Evolutionary conservation across 192 early-diverging fungal species (phyloP), one percentile per base, ranked within the genome.

Genomic region (Coemansia sp.): DNA sequence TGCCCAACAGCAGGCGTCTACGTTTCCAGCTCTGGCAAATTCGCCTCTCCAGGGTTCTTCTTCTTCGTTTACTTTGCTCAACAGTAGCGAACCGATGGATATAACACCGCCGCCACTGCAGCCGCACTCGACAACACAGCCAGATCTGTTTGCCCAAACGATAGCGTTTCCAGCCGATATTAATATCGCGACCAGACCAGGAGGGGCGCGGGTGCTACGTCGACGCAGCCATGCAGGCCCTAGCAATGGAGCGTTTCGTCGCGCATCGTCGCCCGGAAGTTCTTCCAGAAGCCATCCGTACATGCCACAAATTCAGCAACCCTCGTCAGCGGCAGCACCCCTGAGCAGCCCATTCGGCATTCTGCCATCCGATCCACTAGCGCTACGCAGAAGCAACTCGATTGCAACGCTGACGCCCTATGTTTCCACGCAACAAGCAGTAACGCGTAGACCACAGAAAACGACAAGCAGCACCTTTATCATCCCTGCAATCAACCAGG

Each of bases 401-500:
- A 48, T 34, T 16, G 31, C 34, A 46, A 53, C 25, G 25, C 58
- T 48, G 15, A 30, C 57, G 7, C 58, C 58, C 4, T 43, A 21
- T 42, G 20, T 29, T 5, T 20, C 40, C 23, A 13, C 3, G 20
- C 34, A 40, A 2, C 33, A 43, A 29, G 39, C n/a, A 34, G 9
- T 49, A 2, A 7, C 48, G 1, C 48, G 48, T 9, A 51, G 8
- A 7, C 21, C 48, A 23, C 48, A 26, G 23, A 51, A 25, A 9
- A 9, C 25, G 18, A 7, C 55, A 12, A n/a, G 55, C 2, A 61
- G 33, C 34, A 61, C 52, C 2, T 61, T 57, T 13, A 57, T 81
- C 2, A 71, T 81, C 8, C 78, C 78, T 7, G 69, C 78, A 0
- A 72, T 81, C 49, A 75, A 81, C 66, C 78, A 81, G 34, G 72